Evolutionary conservation across 495 filamentous ascomycete genomes (phyloP), one percentile per base, ranked within the genome.

Genomic region (Podospora sp.): DNA sequence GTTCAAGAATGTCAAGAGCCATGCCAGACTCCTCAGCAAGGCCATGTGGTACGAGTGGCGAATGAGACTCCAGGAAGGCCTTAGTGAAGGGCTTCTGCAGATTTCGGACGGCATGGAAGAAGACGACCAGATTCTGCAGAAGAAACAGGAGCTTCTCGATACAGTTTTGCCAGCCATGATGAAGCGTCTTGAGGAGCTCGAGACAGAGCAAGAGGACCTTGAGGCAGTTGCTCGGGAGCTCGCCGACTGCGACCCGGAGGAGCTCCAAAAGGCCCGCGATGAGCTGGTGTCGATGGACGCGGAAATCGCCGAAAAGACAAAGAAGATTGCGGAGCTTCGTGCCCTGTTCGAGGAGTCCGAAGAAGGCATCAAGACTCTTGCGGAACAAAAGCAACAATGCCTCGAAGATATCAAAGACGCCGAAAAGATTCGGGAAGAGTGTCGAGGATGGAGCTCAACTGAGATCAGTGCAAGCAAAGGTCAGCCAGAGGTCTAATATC

Each of bases 41-140:
- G 92, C 88, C 46, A 94, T 92, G 77, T 99, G 96, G 96, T 98
- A 99, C 74, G 90, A 93, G 73, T 99, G 96, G 96, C 91, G 96
- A 35, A 93, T 91, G 87, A 92, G 92, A 70, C 86, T 97, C 26
- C 88, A 97, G 14, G 89, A 91, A 24, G 92, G 91, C 6, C 82
- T 98, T 21, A 91, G 89, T 72, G 88, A 92, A 67, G 92, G 90
- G 1, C 85, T 99, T 0, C 73, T 90, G 36, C 88, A 87, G 46
- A 93, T 92, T 51, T 81, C 84, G 0, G 86, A 91, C 52, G 91
- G 90, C 40, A 90, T 98, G 89, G 84, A 87, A 49, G 79, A 81
- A 12, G 95, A 99, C 66, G 89, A 92, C 65, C 79, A 83, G 51
- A 58, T 87, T n/a, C 75, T 99, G 8, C 73, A 81, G 24, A 82